phyloP scores from a whole-genome alignment of 2,329 filamentous ascomycete species.

The Phyllosticta citrichinensis region DNA sequence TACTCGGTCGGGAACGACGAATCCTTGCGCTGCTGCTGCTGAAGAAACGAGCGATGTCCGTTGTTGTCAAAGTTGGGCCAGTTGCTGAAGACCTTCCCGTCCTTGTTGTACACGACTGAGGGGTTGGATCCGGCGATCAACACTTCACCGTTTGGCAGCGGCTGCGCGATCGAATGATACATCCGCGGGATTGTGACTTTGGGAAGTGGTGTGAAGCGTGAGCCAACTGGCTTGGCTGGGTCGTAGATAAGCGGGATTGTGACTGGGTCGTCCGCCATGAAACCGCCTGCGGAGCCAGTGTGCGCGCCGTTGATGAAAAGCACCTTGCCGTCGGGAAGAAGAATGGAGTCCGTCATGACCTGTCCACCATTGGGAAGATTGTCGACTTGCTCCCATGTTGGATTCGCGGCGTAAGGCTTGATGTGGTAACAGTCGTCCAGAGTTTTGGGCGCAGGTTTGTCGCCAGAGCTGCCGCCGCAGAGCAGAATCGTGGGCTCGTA shows the following conservation, averaged over 20 bases:
- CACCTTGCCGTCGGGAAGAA: constrained; percentile 2
- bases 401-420: background rate
- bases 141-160: constrained; percentile 44
- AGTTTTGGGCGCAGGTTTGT: constrained; percentile 5
- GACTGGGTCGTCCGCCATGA: constrained; percentile 5
- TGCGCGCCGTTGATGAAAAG: constrained; percentile 9
- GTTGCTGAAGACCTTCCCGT: constrained; percentile 19
- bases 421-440: constrained; percentile 10
- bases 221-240: background rate
- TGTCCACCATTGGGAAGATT: constrained; percentile 5
- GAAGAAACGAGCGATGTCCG: background rate
- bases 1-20: constrained; percentile 41
- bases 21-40: constrained; percentile 3
- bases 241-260: constrained; percentile 3
- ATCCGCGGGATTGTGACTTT: constrained; percentile 28
- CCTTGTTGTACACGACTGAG: constrained; percentile 27
- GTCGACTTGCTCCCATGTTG: background rate
- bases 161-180: constrained; percentile 45
- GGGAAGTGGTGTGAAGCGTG: background rate
- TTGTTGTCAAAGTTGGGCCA: constrained; percentile 10
- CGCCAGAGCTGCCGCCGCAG: constrained; percentile 6
- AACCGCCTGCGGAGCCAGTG: constrained; percentile 4
- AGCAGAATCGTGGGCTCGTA: constrained; percentile 6
- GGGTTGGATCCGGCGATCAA: constrained; percentile 48
- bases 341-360: constrained; percentile 4